Evolutionary conservation across 495 filamentous ascomycete species (phyloP).

Genomic region (Cercophora newfieldiana): DNA sequence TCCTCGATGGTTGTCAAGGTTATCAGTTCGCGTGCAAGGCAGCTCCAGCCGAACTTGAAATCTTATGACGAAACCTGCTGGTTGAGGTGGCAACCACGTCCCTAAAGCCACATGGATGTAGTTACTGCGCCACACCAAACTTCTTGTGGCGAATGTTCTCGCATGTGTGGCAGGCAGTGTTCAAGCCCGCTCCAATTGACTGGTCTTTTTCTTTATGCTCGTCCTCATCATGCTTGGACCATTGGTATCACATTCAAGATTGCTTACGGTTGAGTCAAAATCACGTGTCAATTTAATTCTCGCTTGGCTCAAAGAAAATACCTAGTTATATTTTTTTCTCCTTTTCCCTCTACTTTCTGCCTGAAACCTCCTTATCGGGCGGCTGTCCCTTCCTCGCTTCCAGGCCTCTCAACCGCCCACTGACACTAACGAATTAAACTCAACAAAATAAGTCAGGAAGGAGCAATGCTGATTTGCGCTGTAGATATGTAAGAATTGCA

Average conservation of each 20-base stretch:
- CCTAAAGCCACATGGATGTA: background rate
- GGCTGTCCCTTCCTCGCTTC: no score
- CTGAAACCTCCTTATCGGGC: background rate
- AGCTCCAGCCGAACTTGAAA: conserved; percentile 6
- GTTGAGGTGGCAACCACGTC: conserved; percentile 9
- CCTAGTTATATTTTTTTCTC: background rate
- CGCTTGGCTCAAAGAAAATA: background rate
- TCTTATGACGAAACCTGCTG: conserved; percentile 6
- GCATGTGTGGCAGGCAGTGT: no score
- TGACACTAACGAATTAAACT: background rate
- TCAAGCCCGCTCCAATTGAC: no score
- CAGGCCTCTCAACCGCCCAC: no score
- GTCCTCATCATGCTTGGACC: no score
- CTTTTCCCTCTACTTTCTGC: background rate
- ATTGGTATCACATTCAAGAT: background rate
- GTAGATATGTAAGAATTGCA: background rate
- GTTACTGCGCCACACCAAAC: background rate
- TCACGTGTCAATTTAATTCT: background rate
- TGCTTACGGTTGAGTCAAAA: background rate
- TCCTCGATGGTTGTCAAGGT: background rate
- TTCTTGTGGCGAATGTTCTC: background rate
- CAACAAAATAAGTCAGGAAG: background rate
- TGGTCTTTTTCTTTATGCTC: no score
- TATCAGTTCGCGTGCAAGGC: conserved; percentile 1
- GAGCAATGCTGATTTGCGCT: background rate